These are phyloP conservation scores for Chytriomyces sp. DNA, from an alignment of 192 early-diverging fungal genomes.

Conservation along the genomic window DNA sequence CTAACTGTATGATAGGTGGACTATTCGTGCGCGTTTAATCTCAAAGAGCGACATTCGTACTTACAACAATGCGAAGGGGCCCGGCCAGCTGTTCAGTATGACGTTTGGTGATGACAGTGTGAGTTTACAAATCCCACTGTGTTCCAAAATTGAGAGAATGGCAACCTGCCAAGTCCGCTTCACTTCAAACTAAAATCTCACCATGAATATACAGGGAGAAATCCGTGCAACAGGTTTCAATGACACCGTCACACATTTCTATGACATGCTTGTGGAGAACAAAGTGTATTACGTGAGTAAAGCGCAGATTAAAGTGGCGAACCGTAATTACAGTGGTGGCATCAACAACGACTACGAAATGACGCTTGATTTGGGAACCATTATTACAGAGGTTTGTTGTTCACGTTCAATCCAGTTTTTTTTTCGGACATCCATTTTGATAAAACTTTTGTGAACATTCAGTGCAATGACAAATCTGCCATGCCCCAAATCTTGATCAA, in stretches of 20 bases:
- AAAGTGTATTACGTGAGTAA: slow-evolving; percentile 82
- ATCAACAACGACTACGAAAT: slow-evolving; percentile 94
- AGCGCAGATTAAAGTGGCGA: slow-evolving; percentile 79
- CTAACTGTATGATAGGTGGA: slow-evolving; percentile 69
- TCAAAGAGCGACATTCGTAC: slow-evolving; percentile 81
- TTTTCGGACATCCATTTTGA: not conserved
- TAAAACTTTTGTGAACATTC: not conserved
- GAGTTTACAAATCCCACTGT: slow-evolving; percentile 39
- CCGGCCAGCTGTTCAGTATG: slow-evolving; percentile 88
- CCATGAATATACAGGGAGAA: slow-evolving; percentile 69
- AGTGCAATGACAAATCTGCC: slow-evolving; percentile 60
- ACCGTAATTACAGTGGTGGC: slow-evolving; percentile 72
- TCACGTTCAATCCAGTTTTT: slow-evolving; percentile 9
- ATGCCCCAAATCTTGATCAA: slow-evolving; percentile 67
- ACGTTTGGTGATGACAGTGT: slow-evolving; percentile 86
- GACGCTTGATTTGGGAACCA: slow-evolving; percentile 71
- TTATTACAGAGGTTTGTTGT: slow-evolving; percentile 60
- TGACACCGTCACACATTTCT: slow-evolving; percentile 79
- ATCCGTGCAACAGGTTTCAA: slow-evolving; percentile 95
- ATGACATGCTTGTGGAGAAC: slow-evolving; percentile 76
- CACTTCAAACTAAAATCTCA: not conserved
- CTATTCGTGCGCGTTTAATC: slow-evolving; percentile 88
- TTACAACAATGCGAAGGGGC: slow-evolving; percentile 78
- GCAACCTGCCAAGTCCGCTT: too few species aligned
- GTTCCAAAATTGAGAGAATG: too few species aligned